phyloP scores from a whole-genome alignment of 257 asterid genomes.

The Penstemon newberryi region DNA sequence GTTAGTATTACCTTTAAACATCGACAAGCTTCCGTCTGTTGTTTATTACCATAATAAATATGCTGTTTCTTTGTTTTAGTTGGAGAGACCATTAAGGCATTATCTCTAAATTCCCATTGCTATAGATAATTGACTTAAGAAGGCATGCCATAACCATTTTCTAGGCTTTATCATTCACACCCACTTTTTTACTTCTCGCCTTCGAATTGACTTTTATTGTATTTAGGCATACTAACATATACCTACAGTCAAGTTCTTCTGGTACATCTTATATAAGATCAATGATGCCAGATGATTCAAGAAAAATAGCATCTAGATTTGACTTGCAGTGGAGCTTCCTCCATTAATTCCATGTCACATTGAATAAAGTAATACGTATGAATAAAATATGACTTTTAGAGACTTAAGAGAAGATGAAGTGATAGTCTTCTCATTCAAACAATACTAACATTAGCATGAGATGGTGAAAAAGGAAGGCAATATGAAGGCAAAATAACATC shows the following conservation, averaged over 20 bases:
- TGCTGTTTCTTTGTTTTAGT: constrained; percentile 1
- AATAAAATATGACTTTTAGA: background rate
- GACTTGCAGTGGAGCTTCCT: background rate
- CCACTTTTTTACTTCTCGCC: background rate
- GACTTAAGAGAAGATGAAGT: constrained; percentile 5
- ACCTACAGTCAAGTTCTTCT: background rate
- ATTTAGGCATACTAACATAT: background rate
- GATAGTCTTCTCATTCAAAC: too few relatives aligned
- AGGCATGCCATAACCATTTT: constrained; percentile 9
- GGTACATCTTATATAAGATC: constrained; percentile 1
- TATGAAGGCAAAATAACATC: too few relatives aligned
- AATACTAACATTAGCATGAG: too few relatives aligned
- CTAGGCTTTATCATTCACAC: background rate
- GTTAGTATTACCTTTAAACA: constrained; percentile 49
- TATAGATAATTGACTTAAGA: constrained; percentile 8
- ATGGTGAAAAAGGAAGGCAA: too few relatives aligned
- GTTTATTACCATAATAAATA: background rate
- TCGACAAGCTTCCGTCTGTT: constrained; percentile 27
- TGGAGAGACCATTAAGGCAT: background rate
- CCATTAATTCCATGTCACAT: background rate
- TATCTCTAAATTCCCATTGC: constrained; percentile 16
- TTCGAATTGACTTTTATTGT: constrained; percentile 13
- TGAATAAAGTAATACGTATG: background rate
- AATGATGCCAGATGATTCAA: background rate
- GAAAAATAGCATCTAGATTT: background rate